A percentile compares a stretch with the other conserved stretches of the same genome.
Evolutionary conservation across 495 filamentous ascomycete species (phyloP).

Genomic region (Aspergillus sclerotioniger): DNA sequence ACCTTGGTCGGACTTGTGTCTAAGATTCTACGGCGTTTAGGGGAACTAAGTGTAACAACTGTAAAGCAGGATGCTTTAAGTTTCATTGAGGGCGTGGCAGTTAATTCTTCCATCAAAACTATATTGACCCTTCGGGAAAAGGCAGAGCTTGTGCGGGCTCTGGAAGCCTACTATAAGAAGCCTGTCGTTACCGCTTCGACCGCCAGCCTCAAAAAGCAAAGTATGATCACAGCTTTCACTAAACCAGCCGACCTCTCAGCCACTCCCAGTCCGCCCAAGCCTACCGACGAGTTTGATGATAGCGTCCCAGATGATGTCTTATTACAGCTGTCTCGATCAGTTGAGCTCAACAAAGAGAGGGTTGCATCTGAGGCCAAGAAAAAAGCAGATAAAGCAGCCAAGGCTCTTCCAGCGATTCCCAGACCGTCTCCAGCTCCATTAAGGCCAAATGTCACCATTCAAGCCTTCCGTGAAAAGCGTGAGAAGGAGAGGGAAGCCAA

Average conservation of each 20-base stretch:
- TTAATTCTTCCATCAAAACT: slow-evolving; percentile 59
- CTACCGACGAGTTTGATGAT: slow-evolving; percentile 47
- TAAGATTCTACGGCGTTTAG: slow-evolving; percentile 72
- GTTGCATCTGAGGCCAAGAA: slow-evolving; percentile 35
- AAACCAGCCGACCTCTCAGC: slow-evolving; percentile 39
- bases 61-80: slow-evolving; percentile 58
- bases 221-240: slow-evolving; percentile 64
- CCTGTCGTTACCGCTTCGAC: slow-evolving; percentile 46
- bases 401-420: slow-evolving; percentile 35
- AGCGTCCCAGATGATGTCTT: slow-evolving; percentile 42
- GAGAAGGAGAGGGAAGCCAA: slow-evolving; percentile 71
- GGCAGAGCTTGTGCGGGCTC: slow-evolving; percentile 73
- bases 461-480: slow-evolving; percentile 65
- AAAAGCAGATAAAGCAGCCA: slow-evolving; percentile 33
- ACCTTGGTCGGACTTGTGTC: slow-evolving; percentile 65
- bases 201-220: slow-evolving; percentile 58
- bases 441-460: slow-evolving; percentile 36
- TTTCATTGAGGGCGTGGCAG: slow-evolving; percentile 61
- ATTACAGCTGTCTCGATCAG: slow-evolving; percentile 45
- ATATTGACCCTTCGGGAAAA: slow-evolving; percentile 74
- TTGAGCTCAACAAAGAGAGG: slow-evolving; percentile 48
- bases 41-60: slow-evolving; percentile 62
- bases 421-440: slow-evolving; percentile 35
- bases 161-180: slow-evolving; percentile 72
- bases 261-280: slow-evolving; percentile 31